Base-by-base conservation (phyloP, 2,329 filamentous ascomycete genomes). In the Diaporthe sp. region DNA sequence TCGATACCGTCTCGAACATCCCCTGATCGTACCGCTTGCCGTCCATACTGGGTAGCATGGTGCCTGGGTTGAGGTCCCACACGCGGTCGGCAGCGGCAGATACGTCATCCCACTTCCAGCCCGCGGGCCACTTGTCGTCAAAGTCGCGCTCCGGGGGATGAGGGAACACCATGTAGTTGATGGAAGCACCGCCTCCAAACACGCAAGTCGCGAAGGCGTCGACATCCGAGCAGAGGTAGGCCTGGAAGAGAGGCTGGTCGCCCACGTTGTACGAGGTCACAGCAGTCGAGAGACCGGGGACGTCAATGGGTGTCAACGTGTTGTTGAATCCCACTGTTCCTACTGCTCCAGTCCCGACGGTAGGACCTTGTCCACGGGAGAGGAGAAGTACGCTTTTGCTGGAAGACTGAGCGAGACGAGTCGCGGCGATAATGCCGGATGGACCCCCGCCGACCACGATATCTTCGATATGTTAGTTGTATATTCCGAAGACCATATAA, bases 91-190 rank as follows among this genome's bases (percentile, higher is more conserved):
- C 77, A 22, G 80, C 79, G 1, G 74, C 72, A 4, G 74, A 68
- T 40, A 81, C 74, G 12, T 82, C 80, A 6, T 74, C 72, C 71
- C 78, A 79, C 69, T 77, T 78, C 80, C 80, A 82, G 38, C 80
- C 80, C 22, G 75, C 73, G 1, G 80, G 80, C 79, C 79, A 81
- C 57, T 79, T 78, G 68, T 81, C 64, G 45, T 67, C 74, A 52
- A 80, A 82, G 77, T 82, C 81, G 28, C 47, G 64, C 64, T 38
- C 64, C 15, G 64, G 64, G 5, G 64, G 64, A 17, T 45, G 64
- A 5, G 64, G 64, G 45, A 67, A 67, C 2, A 67, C 64, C 64
- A 67, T 67, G 22, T 67, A 67, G 30, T 67, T 67, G 42, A 67
- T 67, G 30, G 61, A 10, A 19, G 61, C 61, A 52, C 61, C 61